A percentile compares a stretch with the other conserved stretches of the same genome.
These are phyloP conservation scores for Verbena officinalis DNA, from an alignment of 257 asterid species.

Conservation along the genomic window DNA sequence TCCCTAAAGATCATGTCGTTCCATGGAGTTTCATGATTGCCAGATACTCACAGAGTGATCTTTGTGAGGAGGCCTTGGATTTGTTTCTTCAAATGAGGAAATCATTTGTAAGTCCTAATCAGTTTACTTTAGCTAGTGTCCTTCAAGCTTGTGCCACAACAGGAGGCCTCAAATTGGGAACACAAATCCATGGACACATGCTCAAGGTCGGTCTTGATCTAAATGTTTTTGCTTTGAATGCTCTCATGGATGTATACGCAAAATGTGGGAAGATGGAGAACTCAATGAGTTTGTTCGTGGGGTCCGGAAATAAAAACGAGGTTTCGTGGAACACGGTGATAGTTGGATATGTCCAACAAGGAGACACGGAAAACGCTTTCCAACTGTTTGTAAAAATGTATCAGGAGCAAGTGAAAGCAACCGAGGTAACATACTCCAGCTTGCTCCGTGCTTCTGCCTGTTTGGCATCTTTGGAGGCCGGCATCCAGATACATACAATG, in stretches of 20 bases:
- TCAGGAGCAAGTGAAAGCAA: constrained; percentile 55
- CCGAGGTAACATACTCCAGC: constrained; percentile 85
- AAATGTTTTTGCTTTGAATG: constrained; percentile 71
- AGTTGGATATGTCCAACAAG: constrained; percentile 77
- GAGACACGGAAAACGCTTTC: constrained; percentile 75
- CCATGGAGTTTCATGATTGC: constrained; percentile 99
- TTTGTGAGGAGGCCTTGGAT: constrained; percentile 66
- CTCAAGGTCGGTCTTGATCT: constrained; percentile 64
- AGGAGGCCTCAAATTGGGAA: constrained; percentile 61
- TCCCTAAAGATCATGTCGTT: constrained; percentile 76
- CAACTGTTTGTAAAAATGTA: constrained; percentile 60
- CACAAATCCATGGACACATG: constrained; percentile 67
- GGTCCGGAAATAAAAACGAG: constrained; percentile 55
- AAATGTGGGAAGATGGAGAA: constrained; percentile 74
- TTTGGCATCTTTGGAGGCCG: constrained; percentile 79
- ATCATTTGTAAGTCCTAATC: constrained; percentile 63
- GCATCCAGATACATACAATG: constrained; percentile 73
- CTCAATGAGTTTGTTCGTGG: constrained; percentile 58
- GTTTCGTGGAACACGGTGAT: constrained; percentile 94
- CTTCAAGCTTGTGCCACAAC: constrained; percentile 84
- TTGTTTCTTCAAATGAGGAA: constrained; percentile 67
- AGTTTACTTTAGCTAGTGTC: constrained; percentile 86
- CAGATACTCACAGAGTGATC: constrained; percentile 78
- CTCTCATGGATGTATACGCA: constrained; percentile 92
- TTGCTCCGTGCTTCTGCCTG: constrained; percentile 84